Conservation (phyloP, 352 stramenopile species). For the Phytophthora pisi region DNA sequence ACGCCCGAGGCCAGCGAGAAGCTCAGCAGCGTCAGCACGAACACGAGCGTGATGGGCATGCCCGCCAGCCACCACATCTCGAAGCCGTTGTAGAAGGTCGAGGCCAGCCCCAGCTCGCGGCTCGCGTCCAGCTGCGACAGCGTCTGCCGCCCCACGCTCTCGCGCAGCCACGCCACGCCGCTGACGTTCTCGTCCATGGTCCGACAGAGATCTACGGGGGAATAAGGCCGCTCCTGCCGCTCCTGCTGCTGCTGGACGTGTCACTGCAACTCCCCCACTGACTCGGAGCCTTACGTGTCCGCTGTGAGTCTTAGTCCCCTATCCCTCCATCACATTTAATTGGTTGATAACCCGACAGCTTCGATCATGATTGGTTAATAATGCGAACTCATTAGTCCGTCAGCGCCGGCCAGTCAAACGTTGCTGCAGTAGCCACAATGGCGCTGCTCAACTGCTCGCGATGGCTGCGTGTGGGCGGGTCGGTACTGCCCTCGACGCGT, state of each 20-base stretch:
- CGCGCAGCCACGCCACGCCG: conserved; percentile 53
- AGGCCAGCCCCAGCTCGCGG: conserved; percentile 38
- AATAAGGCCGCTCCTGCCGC: too few relatives aligned
- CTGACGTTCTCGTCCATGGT: conserved; percentile 78
- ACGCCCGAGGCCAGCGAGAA: conserved; percentile 71
- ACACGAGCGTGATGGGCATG: conserved; percentile 77
- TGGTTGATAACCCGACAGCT: too few relatives aligned
- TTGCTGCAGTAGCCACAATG: neutral
- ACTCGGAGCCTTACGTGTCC: conserved; percentile 33
- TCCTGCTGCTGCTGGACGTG: too few relatives aligned
- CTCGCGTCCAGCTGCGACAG: conserved; percentile 48
- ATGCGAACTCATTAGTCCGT: neutral
- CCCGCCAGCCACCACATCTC: conserved; percentile 88
- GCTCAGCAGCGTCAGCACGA: conserved; percentile 74
- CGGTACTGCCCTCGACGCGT: neutral
- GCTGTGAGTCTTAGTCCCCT: too few relatives aligned
- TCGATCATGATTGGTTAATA: neutral
- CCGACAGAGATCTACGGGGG: neutral
- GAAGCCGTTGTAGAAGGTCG: conserved; percentile 81
- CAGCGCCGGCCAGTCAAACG: neutral
- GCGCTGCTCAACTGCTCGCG: conserved; percentile 2
- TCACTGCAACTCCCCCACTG: conserved; percentile 14
- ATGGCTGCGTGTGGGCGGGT: neutral
- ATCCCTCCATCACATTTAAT: too few relatives aligned
- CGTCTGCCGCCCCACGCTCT: conserved; percentile 62